These are phyloP conservation scores for Coemansia guatemalensis DNA, from an alignment of 192 early-diverging fungal species.

Conservation along the genomic window DNA sequence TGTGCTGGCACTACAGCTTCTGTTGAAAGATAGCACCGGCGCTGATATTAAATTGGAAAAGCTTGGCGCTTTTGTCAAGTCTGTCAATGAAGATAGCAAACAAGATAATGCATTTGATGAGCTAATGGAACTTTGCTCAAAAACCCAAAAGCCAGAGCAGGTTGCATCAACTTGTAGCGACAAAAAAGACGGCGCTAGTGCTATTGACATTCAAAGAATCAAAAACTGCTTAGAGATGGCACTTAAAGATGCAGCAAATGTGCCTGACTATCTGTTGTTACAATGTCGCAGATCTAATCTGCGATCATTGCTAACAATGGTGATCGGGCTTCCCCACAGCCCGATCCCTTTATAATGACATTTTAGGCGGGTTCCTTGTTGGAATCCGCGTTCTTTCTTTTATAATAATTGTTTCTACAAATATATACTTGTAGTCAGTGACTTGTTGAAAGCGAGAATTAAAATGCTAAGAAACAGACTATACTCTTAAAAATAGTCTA, in stretches of 20 bases:
- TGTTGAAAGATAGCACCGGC: background rate
- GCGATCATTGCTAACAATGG: no score
- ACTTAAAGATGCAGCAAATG: background rate
- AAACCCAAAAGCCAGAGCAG: background rate
- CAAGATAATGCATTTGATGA: background rate
- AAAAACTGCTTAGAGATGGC: background rate
- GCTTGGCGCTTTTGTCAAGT: background rate
- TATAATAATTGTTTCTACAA: no score
- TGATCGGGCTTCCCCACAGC: no score
- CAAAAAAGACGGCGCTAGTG: background rate
- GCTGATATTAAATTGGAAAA: background rate
- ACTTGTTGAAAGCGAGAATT: no score
- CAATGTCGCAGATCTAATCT: no score
- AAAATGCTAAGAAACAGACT: no score
- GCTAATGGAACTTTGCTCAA: background rate
- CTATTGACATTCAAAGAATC: background rate
- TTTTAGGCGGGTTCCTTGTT: no score
- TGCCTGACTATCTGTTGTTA: background rate
- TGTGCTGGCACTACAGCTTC: conserved; percentile 2
- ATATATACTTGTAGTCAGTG: no score
- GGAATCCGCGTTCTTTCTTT: no score
- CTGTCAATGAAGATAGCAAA: background rate
- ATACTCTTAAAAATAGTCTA: no score
- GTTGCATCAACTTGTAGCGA: background rate
- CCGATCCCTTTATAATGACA: no score